A percentile compares a stretch with the other conserved stretches of the same genome.
These are phyloP conservation scores for Gastrodia elata DNA, from an alignment of 106 monocot genomes.

Conservation along the genomic window DNA sequence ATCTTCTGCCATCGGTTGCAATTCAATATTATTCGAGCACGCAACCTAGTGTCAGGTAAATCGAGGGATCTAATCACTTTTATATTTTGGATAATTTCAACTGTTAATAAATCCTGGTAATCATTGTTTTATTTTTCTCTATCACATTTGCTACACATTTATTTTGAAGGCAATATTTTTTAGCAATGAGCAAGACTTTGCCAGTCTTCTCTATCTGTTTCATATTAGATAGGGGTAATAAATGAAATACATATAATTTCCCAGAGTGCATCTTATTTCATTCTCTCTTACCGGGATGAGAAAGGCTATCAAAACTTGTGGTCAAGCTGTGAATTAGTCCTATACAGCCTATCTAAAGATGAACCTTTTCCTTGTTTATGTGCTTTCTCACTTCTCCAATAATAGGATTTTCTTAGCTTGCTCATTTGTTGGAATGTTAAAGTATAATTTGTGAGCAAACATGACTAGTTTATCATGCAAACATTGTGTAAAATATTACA, in stretches of 20 bases:
- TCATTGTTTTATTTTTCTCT: neutral
- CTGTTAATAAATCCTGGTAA: neutral
- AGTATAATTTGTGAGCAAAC: neutral
- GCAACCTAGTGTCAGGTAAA: constrained; percentile 56
- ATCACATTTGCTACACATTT: neutral
- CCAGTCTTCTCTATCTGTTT: neutral
- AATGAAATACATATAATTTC: neutral
- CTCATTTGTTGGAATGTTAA: neutral
- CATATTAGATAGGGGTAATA: neutral
- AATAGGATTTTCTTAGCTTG: neutral
- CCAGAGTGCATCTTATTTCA: neutral
- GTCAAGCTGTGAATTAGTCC: neutral
- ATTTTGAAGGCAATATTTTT: neutral
- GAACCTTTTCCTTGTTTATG: neutral
- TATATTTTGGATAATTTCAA: too few species aligned
- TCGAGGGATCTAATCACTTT: neutral
- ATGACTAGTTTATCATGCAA: neutral
- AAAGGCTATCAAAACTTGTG: too few species aligned
- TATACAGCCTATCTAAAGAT: neutral
- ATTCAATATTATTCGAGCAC: constrained; percentile 51
- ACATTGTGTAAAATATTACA: neutral
- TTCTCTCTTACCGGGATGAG: neutral
- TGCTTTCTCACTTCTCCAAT: neutral
- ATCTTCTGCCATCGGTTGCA: constrained; percentile 32
- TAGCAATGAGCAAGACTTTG: neutral